Percentiles rank a stretch among this genome's conserved stretches.
Conservation (phyloP, 306 rosid genomes). For the Trichosanthes cucumerina region DNA sequence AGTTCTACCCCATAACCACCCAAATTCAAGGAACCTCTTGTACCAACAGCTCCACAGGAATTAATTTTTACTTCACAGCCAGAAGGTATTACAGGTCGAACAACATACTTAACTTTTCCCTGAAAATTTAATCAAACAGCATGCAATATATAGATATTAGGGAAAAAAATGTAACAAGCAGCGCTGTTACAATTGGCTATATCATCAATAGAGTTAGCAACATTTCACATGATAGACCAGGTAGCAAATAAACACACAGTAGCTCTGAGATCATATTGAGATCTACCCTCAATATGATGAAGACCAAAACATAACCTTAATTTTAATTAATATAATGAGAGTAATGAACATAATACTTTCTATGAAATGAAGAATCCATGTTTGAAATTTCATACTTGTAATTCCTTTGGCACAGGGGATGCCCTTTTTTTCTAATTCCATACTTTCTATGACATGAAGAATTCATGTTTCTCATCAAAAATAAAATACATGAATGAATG, state of each 20-base stretch:
- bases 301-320: not conserved
- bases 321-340: not conserved
- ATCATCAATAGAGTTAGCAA: not conserved
- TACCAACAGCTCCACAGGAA: slow-evolving; percentile 79
- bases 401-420: not conserved
- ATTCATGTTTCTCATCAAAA: not conserved
- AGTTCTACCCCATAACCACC: slow-evolving; percentile 99
- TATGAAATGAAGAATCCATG: not conserved
- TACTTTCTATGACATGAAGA: not conserved
- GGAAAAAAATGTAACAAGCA: not conserved
- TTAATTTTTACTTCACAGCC: slow-evolving; percentile 64
- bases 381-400: not conserved
- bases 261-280: not conserved
- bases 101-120: slow-evolving; percentile 78
- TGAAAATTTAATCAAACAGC: slow-evolving; percentile 23
- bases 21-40: slow-evolving; percentile 63
- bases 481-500: not conserved
- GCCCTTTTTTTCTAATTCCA: not conserved
- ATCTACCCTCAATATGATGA: not conserved
- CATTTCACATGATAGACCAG: not conserved
- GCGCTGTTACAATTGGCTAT: not conserved
- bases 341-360: not conserved
- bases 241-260: not conserved
- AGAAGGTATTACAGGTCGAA: slow-evolving; percentile 64
- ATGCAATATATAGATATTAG: not conserved